Percentiles rank a stretch among this genome's conserved stretches.
phyloP scores from a whole-genome alignment of 352 stramenopile species.

The Phytophthora melonis region DNA sequence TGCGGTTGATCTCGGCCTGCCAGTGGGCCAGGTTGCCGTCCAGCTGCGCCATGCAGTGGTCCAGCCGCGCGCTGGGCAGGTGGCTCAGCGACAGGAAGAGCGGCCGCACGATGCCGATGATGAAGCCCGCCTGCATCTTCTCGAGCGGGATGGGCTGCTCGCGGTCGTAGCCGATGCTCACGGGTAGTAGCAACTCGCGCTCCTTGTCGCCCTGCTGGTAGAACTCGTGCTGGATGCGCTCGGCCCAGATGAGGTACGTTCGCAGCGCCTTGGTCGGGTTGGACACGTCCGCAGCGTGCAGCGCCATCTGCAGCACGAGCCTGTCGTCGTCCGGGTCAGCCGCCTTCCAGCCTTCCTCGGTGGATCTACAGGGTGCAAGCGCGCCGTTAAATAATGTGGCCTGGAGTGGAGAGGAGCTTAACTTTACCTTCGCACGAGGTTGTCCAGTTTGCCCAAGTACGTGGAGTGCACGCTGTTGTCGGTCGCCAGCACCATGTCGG shows the following conservation, averaged over 20 bases:
- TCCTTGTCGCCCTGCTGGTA: constrained; percentile 96
- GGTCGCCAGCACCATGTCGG: constrained; percentile 89
- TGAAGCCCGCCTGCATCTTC: constrained; percentile 95
- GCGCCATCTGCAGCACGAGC: constrained; percentile 76
- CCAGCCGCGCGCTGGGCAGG: constrained; percentile 60
- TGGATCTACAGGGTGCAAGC: constrained; percentile 26
- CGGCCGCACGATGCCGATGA: constrained; percentile 92
- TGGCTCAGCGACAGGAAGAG: constrained; percentile 70
- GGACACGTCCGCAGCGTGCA: constrained; percentile 94
- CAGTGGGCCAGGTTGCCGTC: constrained; percentile 75
- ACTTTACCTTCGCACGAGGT: constrained; percentile 62
- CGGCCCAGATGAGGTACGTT: constrained; percentile 87
- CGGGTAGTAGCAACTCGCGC: constrained; percentile 80
- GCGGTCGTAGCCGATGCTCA: constrained; percentile 93
- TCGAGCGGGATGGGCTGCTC: constrained; percentile 86
- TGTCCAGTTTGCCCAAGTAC: constrained; percentile 83
- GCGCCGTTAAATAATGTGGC: neutral
- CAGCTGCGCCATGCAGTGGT: constrained; percentile 72
- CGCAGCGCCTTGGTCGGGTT: constrained; percentile 90
- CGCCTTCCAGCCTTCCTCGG: constrained; percentile 62
- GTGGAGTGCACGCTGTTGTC: constrained; percentile 88
- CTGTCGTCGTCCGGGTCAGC: constrained; percentile 74
- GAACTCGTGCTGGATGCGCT: constrained; percentile 94
- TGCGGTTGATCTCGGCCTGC: constrained; percentile 71
- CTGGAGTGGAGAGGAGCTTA: too few relatives aligned